Evolutionary conservation across 345 rosid species (phyloP).

Genomic region (Excoecaria cochinchinensis): DNA sequence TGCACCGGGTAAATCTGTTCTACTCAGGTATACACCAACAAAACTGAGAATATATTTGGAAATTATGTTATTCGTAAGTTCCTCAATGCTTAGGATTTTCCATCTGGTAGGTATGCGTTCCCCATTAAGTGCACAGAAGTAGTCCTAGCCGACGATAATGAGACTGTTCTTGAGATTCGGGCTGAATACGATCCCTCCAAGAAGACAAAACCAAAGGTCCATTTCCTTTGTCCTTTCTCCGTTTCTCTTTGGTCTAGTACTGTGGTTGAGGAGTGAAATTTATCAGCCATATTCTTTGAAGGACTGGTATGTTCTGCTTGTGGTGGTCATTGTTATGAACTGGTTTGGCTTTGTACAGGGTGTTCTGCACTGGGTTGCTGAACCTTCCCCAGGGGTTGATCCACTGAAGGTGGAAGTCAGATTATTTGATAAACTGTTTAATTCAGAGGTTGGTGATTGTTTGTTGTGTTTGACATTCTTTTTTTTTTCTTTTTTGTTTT

Average conservation of each 20-base stretch:
- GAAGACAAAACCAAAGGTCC: conserved; percentile 86
- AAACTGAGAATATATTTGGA: background rate
- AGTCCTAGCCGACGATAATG: conserved; percentile 71
- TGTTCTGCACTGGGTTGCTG: conserved; percentile 95
- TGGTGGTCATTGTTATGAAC: background rate
- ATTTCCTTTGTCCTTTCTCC: background rate
- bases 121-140: conserved; percentile 69
- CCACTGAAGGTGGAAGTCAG: conserved; percentile 87
- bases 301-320: conserved; percentile 4
- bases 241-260: background rate
- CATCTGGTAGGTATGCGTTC: conserved; percentile 55
- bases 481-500: background rate
- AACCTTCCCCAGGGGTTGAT: conserved; percentile 56
- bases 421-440: conserved; percentile 83
- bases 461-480: background rate
- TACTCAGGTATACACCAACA: conserved; percentile 54
- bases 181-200: conserved; percentile 88
- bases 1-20: conserved; percentile 88
- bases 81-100: background rate
- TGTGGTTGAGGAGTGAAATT: conserved; percentile 8
- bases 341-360: conserved; percentile 43
- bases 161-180: conserved; percentile 64
- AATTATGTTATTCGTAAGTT: background rate
- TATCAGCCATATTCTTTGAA: background rate
- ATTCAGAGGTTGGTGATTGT: conserved; percentile 61